These are phyloP conservation scores for Quercus bicolor DNA, from an alignment of 306 rosid species.

Conservation along the genomic window DNA sequence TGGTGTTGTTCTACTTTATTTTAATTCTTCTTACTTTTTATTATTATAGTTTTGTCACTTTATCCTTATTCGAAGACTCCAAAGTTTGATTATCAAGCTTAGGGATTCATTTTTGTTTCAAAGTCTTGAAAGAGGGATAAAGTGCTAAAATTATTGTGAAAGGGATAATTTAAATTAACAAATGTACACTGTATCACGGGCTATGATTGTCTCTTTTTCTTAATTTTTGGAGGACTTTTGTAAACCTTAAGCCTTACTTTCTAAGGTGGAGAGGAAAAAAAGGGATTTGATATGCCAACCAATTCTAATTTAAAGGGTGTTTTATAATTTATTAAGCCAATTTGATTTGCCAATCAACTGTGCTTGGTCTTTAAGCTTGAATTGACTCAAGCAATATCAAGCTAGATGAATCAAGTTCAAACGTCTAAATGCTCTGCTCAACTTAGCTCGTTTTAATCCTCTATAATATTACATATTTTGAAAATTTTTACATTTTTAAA, in stretches of 20 bases:
- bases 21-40: constrained; percentile 19
- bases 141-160: constrained; percentile 19
- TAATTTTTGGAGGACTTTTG: background rate
- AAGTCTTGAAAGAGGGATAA: constrained; percentile 25
- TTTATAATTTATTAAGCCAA: no score
- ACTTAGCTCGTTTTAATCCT: no score
- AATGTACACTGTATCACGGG: background rate
- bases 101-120: background rate
- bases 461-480: no score
- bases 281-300: no score
- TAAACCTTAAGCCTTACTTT: background rate
- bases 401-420: no score
- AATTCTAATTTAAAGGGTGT: no score
- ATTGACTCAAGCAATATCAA: no score
- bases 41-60: constrained; percentile 33
- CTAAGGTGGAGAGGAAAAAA: background rate
- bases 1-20: constrained; percentile 31
- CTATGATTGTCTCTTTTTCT: background rate
- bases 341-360: no score
- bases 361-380: no score
- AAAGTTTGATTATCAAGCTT: constrained; percentile 28
- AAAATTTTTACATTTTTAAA: no score
- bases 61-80: constrained; percentile 33
- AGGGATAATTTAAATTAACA: background rate
- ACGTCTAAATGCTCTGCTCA: no score